These are phyloP conservation scores for Basidioascus undulatus DNA, from an alignment of 768 basidiomycete species.

Conservation along the genomic window DNA sequence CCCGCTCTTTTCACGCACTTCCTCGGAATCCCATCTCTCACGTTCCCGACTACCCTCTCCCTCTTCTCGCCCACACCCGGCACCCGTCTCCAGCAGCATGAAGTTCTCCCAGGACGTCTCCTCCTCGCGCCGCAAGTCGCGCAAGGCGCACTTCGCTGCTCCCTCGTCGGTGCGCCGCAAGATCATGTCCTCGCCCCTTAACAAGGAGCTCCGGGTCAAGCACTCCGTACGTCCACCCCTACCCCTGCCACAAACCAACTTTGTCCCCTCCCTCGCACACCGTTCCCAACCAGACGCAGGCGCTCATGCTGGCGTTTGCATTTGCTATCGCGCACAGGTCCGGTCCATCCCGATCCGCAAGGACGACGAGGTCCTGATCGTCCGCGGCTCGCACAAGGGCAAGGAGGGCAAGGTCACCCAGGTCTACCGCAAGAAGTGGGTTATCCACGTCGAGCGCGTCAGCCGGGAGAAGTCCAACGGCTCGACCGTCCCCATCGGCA, in stretches of 20 bases:
- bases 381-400: constrained; percentile 94
- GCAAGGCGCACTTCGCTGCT: constrained; percentile 92
- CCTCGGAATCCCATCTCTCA: no score
- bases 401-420: constrained; percentile 84
- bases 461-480: constrained; percentile 95
- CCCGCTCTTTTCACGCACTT: no score
- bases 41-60: no score
- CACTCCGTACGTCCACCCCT: constrained; percentile 41
- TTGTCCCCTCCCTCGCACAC: no score
- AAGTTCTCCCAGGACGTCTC: no score
- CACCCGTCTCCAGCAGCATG: no score
- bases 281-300: neutral
- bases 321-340: constrained; percentile 27
- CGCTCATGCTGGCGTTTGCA: neutral
- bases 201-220: constrained; percentile 81
- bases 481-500: constrained; percentile 71
- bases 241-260: neutral
- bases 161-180: constrained; percentile 86
- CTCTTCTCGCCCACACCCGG: no score
- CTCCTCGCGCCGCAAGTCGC: constrained; percentile 86
- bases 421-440: constrained; percentile 98
- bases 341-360: constrained; percentile 89
- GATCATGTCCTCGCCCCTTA: constrained; percentile 90
- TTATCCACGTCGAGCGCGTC: constrained; percentile 94
- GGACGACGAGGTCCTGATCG: constrained; percentile 92